Evolutionary conservation across 768 basidiomycete genomes (phyloP).

Genomic region (Hypsizygus marmoreus): DNA sequence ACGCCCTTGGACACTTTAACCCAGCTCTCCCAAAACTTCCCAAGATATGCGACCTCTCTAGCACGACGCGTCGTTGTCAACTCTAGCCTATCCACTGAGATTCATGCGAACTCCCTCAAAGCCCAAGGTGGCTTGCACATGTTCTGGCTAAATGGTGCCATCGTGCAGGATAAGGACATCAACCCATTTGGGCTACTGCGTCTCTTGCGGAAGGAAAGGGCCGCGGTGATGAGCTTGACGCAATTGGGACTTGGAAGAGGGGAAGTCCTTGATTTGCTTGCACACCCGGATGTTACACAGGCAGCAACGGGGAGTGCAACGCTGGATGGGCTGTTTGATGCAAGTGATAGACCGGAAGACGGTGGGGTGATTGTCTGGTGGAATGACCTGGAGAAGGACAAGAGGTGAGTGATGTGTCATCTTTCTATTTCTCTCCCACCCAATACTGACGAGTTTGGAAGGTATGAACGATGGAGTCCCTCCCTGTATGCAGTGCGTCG

Average conservation of each 20-base stretch:
- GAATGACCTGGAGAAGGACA: slow-evolving; percentile 91
- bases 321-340: slow-evolving; percentile 83
- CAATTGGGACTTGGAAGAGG: slow-evolving; percentile 59
- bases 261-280: slow-evolving; percentile 74
- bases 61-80: slow-evolving; percentile 67
- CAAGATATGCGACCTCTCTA: slow-evolving; percentile 76
- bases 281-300: slow-evolving; percentile 58
- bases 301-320: slow-evolving; percentile 51
- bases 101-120: slow-evolving; percentile 56
- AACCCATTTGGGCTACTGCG: slow-evolving; percentile 73
- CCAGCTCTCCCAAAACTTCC: slow-evolving; percentile 85
- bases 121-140: slow-evolving; percentile 54
- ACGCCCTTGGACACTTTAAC: slow-evolving; percentile 57
- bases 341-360: slow-evolving; percentile 83
- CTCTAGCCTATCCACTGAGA: slow-evolving; percentile 51
- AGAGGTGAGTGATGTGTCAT: slow-evolving; percentile 44
- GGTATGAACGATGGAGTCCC: slow-evolving; percentile 54
- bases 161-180: slow-evolving; percentile 61
- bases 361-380: slow-evolving; percentile 78
- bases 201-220: slow-evolving; percentile 73
- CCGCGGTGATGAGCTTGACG: slow-evolving; percentile 57
- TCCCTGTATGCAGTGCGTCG: slow-evolving; percentile 51
- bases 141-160: slow-evolving; percentile 83
- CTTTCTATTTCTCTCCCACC: slow-evolving; percentile 1
- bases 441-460: slow-evolving; percentile 18